Conservation (phyloP, 2,329 filamentous ascomycete species). For the Xylariaceae sp. region DNA sequence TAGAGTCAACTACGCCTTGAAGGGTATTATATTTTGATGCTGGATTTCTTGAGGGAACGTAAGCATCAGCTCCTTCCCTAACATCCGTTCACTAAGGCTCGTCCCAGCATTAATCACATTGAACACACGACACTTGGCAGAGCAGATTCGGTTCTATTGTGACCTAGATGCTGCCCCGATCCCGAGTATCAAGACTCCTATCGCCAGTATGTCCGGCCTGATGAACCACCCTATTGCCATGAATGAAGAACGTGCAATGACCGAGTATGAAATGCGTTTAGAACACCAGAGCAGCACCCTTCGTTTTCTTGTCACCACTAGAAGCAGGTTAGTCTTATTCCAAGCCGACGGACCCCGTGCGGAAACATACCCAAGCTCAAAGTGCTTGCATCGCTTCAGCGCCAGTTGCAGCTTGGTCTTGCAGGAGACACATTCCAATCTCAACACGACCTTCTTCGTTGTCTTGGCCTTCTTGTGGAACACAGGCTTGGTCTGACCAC, state of each 20-base stretch:
- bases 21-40: neutral
- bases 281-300: conserved; percentile 99
- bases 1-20: neutral
- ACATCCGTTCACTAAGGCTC: neutral
- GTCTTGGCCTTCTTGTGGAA: conserved; percentile 99
- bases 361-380: conserved; percentile 89
- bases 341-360: neutral
- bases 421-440: conserved; percentile 96
- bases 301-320: conserved; percentile 99
- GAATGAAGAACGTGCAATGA: conserved; percentile 46
- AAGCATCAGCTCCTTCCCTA: neutral
- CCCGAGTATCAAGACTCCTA: conserved; percentile 48
- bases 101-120: conserved; percentile 11
- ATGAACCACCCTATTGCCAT: conserved; percentile 51
- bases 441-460: conserved; percentile 99
- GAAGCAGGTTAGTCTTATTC: conserved; percentile 44
- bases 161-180: conserved; percentile 36
- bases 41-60: neutral
- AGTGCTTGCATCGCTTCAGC: conserved; percentile 99
- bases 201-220: conserved; percentile 38
- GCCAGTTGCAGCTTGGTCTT: conserved; percentile 98
- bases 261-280: conserved; percentile 65
- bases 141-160: conserved; percentile 32
- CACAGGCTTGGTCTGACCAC: conserved; percentile 99
- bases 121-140: conserved; percentile 15